Conservation (phyloP, 2,329 filamentous ascomycete genomes). For the Trichothecium sympodiale region DNA sequence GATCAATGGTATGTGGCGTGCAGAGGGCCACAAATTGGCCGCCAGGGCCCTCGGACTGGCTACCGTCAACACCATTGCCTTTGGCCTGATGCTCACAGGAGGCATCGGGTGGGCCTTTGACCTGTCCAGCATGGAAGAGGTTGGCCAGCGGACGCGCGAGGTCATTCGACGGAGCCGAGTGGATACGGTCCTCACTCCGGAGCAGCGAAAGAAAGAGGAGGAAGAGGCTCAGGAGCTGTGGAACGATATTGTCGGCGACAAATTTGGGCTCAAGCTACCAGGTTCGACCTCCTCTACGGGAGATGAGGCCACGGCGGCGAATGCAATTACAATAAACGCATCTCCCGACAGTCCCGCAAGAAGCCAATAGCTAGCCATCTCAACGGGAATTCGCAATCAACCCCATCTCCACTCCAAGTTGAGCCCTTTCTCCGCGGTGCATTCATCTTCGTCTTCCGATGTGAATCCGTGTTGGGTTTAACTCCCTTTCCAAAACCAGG, state of each 20-base stretch:
- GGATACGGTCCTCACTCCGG: constrained; percentile 16
- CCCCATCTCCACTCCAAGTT: no score
- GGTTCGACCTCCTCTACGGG: neutral
- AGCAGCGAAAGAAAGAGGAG: constrained; percentile 50
- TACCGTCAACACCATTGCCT: constrained; percentile 71
- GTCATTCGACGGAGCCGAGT: constrained; percentile 23
- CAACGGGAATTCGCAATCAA: no score
- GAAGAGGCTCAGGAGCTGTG: constrained; percentile 51
- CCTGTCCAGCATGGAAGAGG: constrained; percentile 57
- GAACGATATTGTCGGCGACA: constrained; percentile 1
- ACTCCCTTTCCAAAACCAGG: no score
- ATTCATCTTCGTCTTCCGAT: no score
- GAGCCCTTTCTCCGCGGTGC: no score
- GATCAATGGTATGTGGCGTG: neutral
- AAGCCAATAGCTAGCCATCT: no score
- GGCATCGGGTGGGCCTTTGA: constrained; percentile 69
- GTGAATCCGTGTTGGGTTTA: no score
- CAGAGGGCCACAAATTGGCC: constrained; percentile 40
- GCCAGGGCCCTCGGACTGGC: constrained; percentile 76
- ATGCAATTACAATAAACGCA: no score
- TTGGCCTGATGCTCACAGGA: constrained; percentile 64
- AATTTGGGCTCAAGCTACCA: neutral
- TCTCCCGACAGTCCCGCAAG: no score
- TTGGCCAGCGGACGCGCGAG: constrained; percentile 40
- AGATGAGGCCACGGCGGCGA: no score